Conservation (phyloP, 1,284 basidiomycete species). For the Kwoniella shivajii region DNA sequence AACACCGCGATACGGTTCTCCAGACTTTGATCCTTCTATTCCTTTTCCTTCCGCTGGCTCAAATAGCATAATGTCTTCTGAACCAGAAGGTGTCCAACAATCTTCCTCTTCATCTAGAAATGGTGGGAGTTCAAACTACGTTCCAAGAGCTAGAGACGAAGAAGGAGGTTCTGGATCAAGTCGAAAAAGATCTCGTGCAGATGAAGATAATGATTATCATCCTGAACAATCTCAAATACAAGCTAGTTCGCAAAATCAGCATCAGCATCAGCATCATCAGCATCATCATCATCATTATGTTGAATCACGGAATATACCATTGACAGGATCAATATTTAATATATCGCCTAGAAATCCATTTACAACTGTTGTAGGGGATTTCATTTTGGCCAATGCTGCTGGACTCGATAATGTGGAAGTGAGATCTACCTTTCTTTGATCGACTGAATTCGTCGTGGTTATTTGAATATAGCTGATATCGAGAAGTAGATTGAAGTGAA, state of each 20-base stretch:
- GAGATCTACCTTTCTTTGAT: too few relatives aligned
- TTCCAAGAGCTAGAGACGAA: conserved; percentile 7
- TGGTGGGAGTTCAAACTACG: conserved; percentile 6
- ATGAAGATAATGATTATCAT: conserved; percentile 9
- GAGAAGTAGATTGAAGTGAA: conserved; percentile 83
- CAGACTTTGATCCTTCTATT: conserved; percentile 35
- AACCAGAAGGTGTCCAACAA: conserved; percentile 1
- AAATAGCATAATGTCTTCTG: conserved; percentile 1
- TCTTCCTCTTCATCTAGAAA: not conserved
- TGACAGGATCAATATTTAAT: conserved; percentile 86
- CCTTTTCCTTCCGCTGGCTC: not conserved
- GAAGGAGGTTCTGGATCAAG: conserved; percentile 27
- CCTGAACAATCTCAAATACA: conserved; percentile 8
- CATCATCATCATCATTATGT: not conserved
- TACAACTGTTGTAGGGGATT: conserved; percentile 86
- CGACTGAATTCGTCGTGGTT: too few relatives aligned
- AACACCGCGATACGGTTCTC: conserved; percentile 37
- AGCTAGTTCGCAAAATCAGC: not conserved
- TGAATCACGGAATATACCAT: conserved; percentile 6
- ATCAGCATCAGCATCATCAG: not conserved
- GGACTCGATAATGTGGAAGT: conserved; percentile 58
- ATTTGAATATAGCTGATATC: conserved; percentile 1
- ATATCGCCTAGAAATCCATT: conserved; percentile 94
- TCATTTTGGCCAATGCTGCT: conserved; percentile 60
- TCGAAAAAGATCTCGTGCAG: conserved; percentile 31